Evolutionary conservation across 305 asterid genomes (phyloP), one percentile per base, ranked within the genome.

Genomic region (Coffea humblotiana): DNA sequence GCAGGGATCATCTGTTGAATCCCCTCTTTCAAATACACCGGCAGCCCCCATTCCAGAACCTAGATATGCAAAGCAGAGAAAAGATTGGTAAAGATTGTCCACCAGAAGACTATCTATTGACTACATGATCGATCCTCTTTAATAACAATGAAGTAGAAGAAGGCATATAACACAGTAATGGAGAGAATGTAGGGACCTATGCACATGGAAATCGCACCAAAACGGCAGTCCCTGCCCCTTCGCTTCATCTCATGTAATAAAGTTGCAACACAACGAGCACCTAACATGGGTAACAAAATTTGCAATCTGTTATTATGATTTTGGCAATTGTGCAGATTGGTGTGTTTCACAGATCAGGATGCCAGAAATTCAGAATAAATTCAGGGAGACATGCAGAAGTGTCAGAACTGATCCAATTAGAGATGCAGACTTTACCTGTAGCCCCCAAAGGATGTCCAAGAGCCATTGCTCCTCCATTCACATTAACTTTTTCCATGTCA

Each of bases 41-140:
- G 98, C 98, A 80, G 98, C 97, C 25, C 98, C 98, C 98, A 94
- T 94, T 14, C 98, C 98, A 6, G 94, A 82, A 60, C 98, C 98
- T 94, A 86, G 80, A 88, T 76, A 51, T 77, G 77, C 6, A 37
- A 37, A 80, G 48, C 40, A 83, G 51, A 74, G 21, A 58, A 56
- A 51, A 69, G 65, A 9, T 12, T 23, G 47, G 21, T 51, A 56
- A 51, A 69, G 65, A 9, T 12, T 23, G 47, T 71, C 72, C 63
- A 72, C 40, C 29, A 71, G 13, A 68, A 60, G 82, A 61, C 19
- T 54, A 9, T 29, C 32, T 29, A 0, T 29, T 35, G 21, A 2
- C 29, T 4, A 48, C 47, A 60, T 19, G 23, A 61, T 25, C 75
- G 15, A 61, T 25, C 75, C 19, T 35, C 75, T 61, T 0, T 14